Conservation (phyloP, 768 basidiomycete species). For the Astraeus odoratus region DNA sequence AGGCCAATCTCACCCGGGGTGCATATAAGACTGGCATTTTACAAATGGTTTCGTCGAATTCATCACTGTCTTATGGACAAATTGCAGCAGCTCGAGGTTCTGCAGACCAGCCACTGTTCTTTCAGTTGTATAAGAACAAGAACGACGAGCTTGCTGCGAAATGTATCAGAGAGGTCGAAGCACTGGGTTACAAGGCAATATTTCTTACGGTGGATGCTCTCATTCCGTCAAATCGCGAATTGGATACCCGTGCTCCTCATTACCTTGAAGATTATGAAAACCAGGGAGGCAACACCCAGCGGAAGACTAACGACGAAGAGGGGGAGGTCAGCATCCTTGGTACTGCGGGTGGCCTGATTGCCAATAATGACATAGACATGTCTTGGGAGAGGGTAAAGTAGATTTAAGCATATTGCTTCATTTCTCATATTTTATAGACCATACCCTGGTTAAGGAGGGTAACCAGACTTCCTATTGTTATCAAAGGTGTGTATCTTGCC, state of each 20-base stretch:
- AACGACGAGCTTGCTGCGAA: slow-evolving; percentile 59
- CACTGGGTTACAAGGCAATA: slow-evolving; percentile 78
- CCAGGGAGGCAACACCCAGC: slow-evolving; percentile 20
- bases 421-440: slow-evolving; percentile 36
- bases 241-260: slow-evolving; percentile 59
- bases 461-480: slow-evolving; percentile 62
- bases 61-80: slow-evolving; percentile 58
- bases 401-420: background rate
- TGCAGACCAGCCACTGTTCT: slow-evolving; percentile 61
- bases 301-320: slow-evolving; percentile 22
- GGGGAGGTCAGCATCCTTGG: slow-evolving; percentile 41
- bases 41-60: slow-evolving; percentile 81
- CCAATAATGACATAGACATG: slow-evolving; percentile 68
- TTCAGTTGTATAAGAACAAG: slow-evolving; percentile 81
- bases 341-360: slow-evolving; percentile 61
- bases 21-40: slow-evolving; percentile 62
- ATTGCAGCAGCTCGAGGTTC: slow-evolving; percentile 51
- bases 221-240: slow-evolving; percentile 75
- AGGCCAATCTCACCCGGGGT: slow-evolving; percentile 73
- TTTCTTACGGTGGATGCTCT: slow-evolving; percentile 90
- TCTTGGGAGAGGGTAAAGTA: slow-evolving; percentile 59
- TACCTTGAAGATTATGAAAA: slow-evolving; percentile 50
- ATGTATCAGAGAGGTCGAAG: slow-evolving; percentile 64
- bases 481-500: slow-evolving; percentile 48
- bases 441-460: slow-evolving; percentile 71